phyloP scores from a whole-genome alignment of 2,329 filamentous ascomycete genomes.

The Sclerotiophoma versabilis region DNA sequence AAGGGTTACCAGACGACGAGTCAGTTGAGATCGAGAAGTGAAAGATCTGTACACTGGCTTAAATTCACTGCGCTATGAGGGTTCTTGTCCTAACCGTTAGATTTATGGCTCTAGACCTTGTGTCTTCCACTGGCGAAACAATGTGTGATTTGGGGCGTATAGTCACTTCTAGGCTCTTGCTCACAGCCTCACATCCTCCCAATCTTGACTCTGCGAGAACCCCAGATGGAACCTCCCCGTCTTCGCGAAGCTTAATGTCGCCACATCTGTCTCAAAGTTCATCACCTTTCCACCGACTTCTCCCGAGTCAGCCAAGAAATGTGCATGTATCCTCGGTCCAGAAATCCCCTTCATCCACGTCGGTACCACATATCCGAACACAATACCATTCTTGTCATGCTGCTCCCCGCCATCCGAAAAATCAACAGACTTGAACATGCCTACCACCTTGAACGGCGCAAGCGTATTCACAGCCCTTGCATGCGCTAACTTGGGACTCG shows the following conservation, averaged over 20 bases:
- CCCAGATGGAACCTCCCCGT: constrained; percentile 54
- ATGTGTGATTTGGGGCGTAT: no score
- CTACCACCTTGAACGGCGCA: constrained; percentile 49
- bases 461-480: constrained; percentile 48
- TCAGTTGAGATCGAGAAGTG: background rate
- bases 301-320: constrained; percentile 41
- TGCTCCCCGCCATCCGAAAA: constrained; percentile 36
- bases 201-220: constrained; percentile 52
- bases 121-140: no score
- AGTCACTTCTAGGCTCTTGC: background rate
- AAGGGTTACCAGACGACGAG: constrained; percentile 10
- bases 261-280: constrained; percentile 49
- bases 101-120: no score
- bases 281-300: constrained; percentile 46
- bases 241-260: constrained; percentile 48
- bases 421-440: constrained; percentile 45
- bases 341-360: constrained; percentile 51
- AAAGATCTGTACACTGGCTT: background rate
- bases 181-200: constrained; percentile 42
- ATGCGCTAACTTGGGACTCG: constrained; percentile 22
- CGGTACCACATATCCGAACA: constrained; percentile 52
- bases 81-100: no score
- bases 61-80: background rate
- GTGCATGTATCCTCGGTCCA: constrained; percentile 49
- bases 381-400: constrained; percentile 36